Evolutionary conservation across 495 filamentous ascomycete genomes (phyloP).

Genomic region (Penicillium soppii): DNA sequence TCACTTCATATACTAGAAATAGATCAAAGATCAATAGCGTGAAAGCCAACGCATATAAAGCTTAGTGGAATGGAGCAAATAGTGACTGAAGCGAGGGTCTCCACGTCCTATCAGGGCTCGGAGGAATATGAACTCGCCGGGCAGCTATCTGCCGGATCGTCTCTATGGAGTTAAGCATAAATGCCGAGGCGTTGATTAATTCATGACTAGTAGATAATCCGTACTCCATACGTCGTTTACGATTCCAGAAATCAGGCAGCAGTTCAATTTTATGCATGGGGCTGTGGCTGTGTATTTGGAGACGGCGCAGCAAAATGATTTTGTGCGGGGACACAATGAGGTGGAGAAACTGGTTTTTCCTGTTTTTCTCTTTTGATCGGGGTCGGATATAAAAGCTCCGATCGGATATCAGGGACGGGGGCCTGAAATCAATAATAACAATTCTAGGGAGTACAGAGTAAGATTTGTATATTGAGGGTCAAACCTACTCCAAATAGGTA

Average conservation of each 20-base stretch:
- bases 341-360: not conserved
- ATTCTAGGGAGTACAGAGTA: no score
- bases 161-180: conserved; percentile 7
- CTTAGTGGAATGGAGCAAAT: not conserved
- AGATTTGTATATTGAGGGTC: not conserved
- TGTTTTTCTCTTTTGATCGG: not conserved
- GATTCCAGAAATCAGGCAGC: conserved; percentile 7
- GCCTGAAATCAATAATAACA: no score
- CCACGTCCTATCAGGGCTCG: not conserved
- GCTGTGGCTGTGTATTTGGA: conserved; percentile 19
- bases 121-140: not conserved
- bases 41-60: not conserved
- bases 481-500: not conserved
- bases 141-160: conserved; percentile 1
- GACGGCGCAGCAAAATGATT: not conserved
- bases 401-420: no score
- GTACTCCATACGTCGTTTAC: no score
- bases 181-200: not conserved
- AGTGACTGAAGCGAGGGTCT: not conserved
- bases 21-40: conserved; percentile 4
- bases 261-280: conserved; percentile 6
- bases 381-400: not conserved
- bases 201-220: conserved; percentile 13
- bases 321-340: conserved; percentile 2
- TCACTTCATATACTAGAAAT: not conserved